These are phyloP conservation scores for Neophaeococcomyces mojaviensis DNA, from an alignment of 2,329 filamentous ascomycete genomes.

Conservation along the genomic window DNA sequence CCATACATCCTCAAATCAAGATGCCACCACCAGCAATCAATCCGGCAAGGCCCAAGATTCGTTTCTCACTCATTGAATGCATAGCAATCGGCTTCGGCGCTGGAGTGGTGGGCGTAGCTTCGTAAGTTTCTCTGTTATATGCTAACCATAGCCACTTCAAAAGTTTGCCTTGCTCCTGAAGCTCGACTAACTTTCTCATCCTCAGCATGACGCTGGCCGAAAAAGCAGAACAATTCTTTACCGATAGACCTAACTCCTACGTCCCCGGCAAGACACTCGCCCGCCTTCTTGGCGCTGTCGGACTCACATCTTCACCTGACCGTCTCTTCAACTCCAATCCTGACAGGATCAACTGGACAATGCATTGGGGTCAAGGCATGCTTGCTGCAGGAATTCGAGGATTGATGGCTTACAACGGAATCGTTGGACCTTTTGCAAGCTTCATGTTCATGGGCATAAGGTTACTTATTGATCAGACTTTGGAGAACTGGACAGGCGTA, in stretches of 20 bases:
- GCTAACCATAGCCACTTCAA: too few relatives aligned
- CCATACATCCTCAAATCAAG: background rate
- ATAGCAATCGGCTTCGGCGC: conserved; percentile 13
- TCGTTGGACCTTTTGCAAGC: conserved; percentile 27
- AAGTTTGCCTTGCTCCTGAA: too few relatives aligned
- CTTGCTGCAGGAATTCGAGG: conserved; percentile 24
- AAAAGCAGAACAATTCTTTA: conserved; percentile 27
- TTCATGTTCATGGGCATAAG: conserved; percentile 27
- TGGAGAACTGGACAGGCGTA: conserved; percentile 26
- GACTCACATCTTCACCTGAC: background rate
- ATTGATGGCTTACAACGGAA: conserved; percentile 26
- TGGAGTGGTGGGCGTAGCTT: conserved; percentile 10
- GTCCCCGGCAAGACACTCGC: conserved; percentile 27
- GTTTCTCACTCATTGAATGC: conserved; percentile 13
- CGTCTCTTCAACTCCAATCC: conserved; percentile 15
- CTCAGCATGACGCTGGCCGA: conserved; percentile 26
- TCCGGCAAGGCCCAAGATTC: conserved; percentile 13
- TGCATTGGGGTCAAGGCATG: conserved; percentile 28
- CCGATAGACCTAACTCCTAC: conserved; percentile 25
- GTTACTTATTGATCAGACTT: conserved; percentile 26
- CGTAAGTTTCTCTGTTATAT: conserved; percentile 2
- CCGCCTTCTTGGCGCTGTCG: conserved; percentile 23
- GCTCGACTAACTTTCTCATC: too few relatives aligned
- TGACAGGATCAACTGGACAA: conserved; percentile 24
- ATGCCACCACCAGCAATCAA: conserved; percentile 11